These are phyloP conservation scores for Paraurostyla sp. DNA, from an alignment of 73 alveolate species.

Conservation along the genomic window DNA sequence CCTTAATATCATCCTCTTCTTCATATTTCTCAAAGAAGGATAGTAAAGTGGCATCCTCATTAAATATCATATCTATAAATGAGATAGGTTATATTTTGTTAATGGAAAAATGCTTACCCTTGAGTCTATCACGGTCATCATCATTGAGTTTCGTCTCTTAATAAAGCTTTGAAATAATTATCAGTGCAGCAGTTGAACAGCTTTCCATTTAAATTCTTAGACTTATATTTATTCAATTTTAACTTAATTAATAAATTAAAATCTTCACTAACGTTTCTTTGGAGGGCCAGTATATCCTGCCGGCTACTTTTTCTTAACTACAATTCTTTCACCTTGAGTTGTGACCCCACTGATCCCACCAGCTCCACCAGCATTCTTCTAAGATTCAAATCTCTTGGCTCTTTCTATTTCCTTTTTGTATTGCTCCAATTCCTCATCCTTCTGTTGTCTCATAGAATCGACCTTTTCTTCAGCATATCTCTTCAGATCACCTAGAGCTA, in stretches of 20 bases:
- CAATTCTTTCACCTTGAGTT: neutral
- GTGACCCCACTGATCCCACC: neutral
- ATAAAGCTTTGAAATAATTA: slow-evolving; percentile 12
- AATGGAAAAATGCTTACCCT: slow-evolving; percentile 9
- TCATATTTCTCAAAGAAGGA: neutral
- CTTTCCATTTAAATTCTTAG: neutral
- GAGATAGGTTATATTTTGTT: neutral
- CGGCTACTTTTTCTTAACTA: slow-evolving; percentile 9
- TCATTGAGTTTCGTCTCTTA: neutral
- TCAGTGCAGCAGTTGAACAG: neutral
- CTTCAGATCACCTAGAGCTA: slow-evolving; percentile 31
- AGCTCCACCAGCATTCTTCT: neutral
- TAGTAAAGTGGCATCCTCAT: slow-evolving; percentile 4
- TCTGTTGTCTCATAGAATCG: slow-evolving; percentile 57
- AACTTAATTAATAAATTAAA: neutral
- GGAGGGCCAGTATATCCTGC: neutral
- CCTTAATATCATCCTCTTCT: neutral
- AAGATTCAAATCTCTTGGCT: slow-evolving; percentile 39
- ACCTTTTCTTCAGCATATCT: slow-evolving; percentile 56
- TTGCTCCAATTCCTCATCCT: slow-evolving; percentile 65
- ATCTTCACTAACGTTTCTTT: neutral
- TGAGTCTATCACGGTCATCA: slow-evolving; percentile 20
- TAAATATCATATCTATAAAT: slow-evolving; percentile 25
- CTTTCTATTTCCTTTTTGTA: slow-evolving; percentile 60
- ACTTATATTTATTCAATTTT: neutral